Percentiles rank a stretch among this genome's conserved stretches.
These are phyloP conservation scores for Glarea lozoyensis DNA, from an alignment of 495 filamentous ascomycete species.

Conservation along the genomic window DNA sequence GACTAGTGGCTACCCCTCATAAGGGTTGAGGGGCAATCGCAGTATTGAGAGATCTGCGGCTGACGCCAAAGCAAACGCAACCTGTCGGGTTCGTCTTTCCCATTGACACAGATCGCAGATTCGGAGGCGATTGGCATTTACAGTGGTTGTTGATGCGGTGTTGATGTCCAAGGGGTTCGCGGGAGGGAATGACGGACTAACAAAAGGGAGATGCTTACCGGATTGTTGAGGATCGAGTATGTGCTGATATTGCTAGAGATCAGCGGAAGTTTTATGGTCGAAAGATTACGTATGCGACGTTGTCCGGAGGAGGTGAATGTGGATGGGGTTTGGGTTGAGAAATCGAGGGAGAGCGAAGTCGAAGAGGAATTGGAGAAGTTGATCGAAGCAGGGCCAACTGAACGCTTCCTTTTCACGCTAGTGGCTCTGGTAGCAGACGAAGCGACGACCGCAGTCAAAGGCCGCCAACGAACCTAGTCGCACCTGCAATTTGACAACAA, in stretches of 20 bases:
- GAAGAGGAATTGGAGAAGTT: constrained; percentile 10
- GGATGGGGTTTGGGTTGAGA: constrained; percentile 9
- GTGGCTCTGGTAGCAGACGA: constrained; percentile 6
- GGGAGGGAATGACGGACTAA: constrained; percentile 19
- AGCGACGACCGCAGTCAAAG: constrained; percentile 2
- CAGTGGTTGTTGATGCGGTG: constrained; percentile 1
- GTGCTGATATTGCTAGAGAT: neutral
- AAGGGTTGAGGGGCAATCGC: constrained; percentile 13
- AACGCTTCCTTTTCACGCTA: constrained; percentile 9
- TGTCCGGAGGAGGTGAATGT: constrained; percentile 1
- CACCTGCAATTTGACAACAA: constrained; percentile 6
- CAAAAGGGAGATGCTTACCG: constrained; percentile 12
- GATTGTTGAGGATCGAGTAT: neutral
- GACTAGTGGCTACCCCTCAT: constrained; percentile 8
- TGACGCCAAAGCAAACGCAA: neutral
- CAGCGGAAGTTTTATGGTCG: too few species aligned
- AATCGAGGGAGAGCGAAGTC: constrained; percentile 9
- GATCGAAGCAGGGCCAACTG: constrained; percentile 11
- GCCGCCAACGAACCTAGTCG: too few species aligned
- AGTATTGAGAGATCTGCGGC: neutral
- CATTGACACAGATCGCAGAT: neutral
- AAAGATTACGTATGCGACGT: too few species aligned
- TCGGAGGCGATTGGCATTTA: neutral
- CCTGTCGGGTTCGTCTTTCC: neutral
- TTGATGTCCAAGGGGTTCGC: neutral